phyloP scores from a whole-genome alignment of 805 yeast genomes.

The Clavispora carvajalis region DNA sequence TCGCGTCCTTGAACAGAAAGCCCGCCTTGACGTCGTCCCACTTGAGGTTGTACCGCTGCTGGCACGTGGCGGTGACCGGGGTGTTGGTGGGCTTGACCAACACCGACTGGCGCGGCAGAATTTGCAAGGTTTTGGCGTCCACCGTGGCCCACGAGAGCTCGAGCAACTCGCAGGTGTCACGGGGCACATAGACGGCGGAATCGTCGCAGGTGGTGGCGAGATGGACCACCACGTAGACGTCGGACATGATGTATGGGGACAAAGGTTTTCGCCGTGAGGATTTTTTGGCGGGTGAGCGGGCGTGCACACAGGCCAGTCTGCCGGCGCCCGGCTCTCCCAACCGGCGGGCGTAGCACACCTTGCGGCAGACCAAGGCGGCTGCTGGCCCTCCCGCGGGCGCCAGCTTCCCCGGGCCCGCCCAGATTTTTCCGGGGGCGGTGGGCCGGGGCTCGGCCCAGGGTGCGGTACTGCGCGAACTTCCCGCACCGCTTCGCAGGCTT shows the following conservation, averaged over 20 bases:
- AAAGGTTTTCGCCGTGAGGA: neutral
- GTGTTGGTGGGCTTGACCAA: slow-evolving; percentile 59
- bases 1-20: slow-evolving; percentile 58
- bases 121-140: slow-evolving; percentile 47
- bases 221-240: slow-evolving; percentile 56
- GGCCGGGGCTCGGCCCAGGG: too few relatives aligned
- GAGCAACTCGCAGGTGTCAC: slow-evolving; percentile 64
- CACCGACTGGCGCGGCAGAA: slow-evolving; percentile 38
- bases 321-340: too few relatives aligned
- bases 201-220: slow-evolving; percentile 67
- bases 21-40: slow-evolving; percentile 60
- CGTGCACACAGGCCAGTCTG: neutral
- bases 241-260: slow-evolving; percentile 33
- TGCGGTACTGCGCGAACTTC: too few relatives aligned
- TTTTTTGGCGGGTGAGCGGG: neutral
- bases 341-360: too few relatives aligned
- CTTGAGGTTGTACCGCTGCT: slow-evolving; percentile 46
- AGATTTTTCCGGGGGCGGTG: too few relatives aligned
- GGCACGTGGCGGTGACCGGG: slow-evolving; percentile 57
- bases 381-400: too few relatives aligned
- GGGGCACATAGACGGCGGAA: slow-evolving; percentile 48
- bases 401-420: too few relatives aligned
- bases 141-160: slow-evolving; percentile 65
- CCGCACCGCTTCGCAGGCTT: too few relatives aligned
- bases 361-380: too few relatives aligned